These are phyloP conservation scores for Rhizophora apiculata DNA, from an alignment of 345 rosid genomes.

Conservation along the genomic window DNA sequence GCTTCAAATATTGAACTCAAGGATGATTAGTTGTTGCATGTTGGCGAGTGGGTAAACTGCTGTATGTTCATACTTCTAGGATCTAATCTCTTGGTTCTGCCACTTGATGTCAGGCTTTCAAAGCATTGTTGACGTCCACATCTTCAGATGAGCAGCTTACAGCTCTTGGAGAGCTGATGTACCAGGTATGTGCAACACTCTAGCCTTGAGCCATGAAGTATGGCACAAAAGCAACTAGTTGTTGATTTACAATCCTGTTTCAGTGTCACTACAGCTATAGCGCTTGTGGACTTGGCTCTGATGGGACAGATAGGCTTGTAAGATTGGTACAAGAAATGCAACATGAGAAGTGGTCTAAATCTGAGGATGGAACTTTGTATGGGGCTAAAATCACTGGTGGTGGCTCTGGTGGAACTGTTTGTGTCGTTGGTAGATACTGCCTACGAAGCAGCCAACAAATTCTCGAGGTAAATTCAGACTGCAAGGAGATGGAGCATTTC, in stretches of 20 bases:
- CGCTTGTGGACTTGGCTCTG: slow-evolving; percentile 92
- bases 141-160: slow-evolving; percentile 85
- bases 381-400: slow-evolving; percentile 99
- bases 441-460: slow-evolving; percentile 83
- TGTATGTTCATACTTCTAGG: not conserved
- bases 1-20: too few species aligned
- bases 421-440: slow-evolving; percentile 74
- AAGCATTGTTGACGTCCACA: slow-evolving; percentile 80
- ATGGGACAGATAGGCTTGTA: slow-evolving; percentile 86
- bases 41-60: not conserved
- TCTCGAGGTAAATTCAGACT: slow-evolving; percentile 48
- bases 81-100: not conserved
- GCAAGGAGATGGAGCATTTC: too few species aligned
- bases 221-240: too few species aligned
- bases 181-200: slow-evolving; percentile 56
- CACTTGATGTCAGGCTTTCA: slow-evolving; percentile 60
- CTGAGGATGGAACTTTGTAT: slow-evolving; percentile 65
- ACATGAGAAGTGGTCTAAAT: slow-evolving; percentile 41
- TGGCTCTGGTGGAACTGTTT: slow-evolving; percentile 94
- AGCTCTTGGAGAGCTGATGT: slow-evolving; percentile 88
- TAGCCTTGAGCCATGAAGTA: not conserved
- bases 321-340: slow-evolving; percentile 90
- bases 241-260: slow-evolving; percentile 7
- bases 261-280: slow-evolving; percentile 99
- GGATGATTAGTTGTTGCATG: not conserved